Evolutionary conservation across 78 protist genomes (phyloP).

Genomic region (Dictyostelium brefeldianum): DNA sequence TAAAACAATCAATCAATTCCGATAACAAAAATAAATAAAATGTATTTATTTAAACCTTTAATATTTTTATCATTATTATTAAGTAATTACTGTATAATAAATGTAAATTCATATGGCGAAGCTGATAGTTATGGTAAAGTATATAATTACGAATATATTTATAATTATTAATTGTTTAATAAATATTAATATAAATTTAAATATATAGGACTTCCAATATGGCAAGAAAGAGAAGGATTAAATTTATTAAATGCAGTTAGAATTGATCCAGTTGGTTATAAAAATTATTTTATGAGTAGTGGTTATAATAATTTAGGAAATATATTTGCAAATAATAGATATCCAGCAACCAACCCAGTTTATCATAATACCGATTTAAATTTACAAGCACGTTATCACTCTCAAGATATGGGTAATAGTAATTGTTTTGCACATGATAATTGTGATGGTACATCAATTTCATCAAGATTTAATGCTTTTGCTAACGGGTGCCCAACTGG

Average conservation of each 20-base stretch:
- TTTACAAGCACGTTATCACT: conserved; percentile 8
- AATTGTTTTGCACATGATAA: background rate
- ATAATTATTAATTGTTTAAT: background rate
- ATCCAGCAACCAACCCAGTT: background rate
- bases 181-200: too few species aligned
- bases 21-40: too few species aligned
- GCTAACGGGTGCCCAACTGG: background rate
- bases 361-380: conserved; percentile 26
- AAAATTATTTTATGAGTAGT: conserved; percentile 3
- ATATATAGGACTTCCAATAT: conserved; percentile 31
- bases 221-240: conserved; percentile 51
- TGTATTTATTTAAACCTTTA: background rate
- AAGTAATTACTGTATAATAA: background rate
- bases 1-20: too few species aligned
- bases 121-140: background rate
- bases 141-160: background rate
- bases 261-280: conserved; percentile 22
- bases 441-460: conserved; percentile 11
- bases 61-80: background rate
- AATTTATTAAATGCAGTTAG: conserved; percentile 10
- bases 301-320: conserved; percentile 9
- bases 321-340: conserved; percentile 7
- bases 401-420: conserved; percentile 13
- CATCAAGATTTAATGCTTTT: background rate
- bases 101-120: conserved; percentile 23